Conservation (phyloP, 495 filamentous ascomycete genomes). For the Stereocaulon alpinum region DNA sequence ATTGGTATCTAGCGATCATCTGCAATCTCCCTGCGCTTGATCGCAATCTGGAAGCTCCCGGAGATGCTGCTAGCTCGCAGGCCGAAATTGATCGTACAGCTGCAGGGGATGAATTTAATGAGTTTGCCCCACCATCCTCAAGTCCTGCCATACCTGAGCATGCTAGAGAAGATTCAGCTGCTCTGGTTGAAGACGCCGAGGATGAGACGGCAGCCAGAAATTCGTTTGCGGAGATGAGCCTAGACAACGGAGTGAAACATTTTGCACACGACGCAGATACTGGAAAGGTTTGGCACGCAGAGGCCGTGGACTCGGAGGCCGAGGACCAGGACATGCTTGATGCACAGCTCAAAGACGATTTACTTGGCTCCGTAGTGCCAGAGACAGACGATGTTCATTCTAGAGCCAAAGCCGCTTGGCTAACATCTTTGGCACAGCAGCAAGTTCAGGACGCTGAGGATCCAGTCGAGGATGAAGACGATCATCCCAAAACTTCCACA, state of each 20-base stretch:
- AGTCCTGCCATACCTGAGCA: background rate
- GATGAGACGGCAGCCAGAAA: slow-evolving; percentile 14
- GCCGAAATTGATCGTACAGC: slow-evolving; percentile 6
- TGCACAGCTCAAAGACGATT: background rate
- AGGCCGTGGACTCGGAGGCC: background rate
- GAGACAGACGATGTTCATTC: background rate
- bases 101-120: background rate
- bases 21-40: slow-evolving; percentile 63
- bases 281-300: slow-evolving; percentile 16
- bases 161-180: background rate
- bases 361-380: background rate
- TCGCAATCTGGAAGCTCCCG: slow-evolving; percentile 23
- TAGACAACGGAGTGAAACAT: slow-evolving; percentile 9
- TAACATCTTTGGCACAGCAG: background rate
- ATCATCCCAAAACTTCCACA: background rate
- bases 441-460: background rate
- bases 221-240: slow-evolving; percentile 23
- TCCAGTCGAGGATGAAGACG: background rate
- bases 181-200: background rate
- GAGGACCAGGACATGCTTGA: slow-evolving; percentile 17
- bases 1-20: slow-evolving; percentile 96
- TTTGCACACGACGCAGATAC: background rate
- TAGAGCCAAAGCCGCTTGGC: no score
- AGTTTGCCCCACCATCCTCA: background rate
- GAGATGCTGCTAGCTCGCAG: background rate